phyloP scores from a whole-genome alignment of 371 early-diverging fungal species.

The Catenaria anguillulae region DNA sequence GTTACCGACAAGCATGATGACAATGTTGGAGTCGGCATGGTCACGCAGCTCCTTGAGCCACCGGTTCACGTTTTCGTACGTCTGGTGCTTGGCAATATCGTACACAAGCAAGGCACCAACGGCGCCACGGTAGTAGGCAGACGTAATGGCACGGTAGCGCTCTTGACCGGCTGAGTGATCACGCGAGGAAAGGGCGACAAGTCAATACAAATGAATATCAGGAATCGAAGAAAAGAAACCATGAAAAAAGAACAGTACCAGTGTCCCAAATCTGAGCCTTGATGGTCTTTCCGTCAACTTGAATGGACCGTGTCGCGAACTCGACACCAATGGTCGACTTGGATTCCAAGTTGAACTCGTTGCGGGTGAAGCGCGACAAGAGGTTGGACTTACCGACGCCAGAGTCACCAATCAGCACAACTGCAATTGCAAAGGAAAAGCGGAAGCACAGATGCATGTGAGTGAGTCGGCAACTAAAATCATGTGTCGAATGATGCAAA shows the following conservation, averaged over 20 bases:
- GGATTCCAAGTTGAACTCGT: constrained; percentile 93
- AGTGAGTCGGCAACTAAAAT: too few species aligned
- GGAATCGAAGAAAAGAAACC: too few species aligned
- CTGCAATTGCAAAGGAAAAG: constrained; percentile 23
- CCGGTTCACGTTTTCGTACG: constrained; percentile 87
- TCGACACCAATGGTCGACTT: constrained; percentile 99
- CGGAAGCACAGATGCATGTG: too few species aligned
- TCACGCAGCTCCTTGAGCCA: constrained; percentile 98
- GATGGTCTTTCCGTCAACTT: constrained; percentile 90
- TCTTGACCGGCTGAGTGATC: constrained; percentile 82
- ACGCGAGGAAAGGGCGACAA: too few species aligned
- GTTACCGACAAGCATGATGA: constrained; percentile 98
- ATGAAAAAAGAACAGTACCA: too few species aligned
- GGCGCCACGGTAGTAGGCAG: constrained; percentile 98
- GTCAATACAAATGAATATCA: too few species aligned
- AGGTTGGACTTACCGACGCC: constrained; percentile 99
- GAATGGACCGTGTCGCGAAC: constrained; percentile 95
- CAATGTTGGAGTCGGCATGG: constrained; percentile 94
- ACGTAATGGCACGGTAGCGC: constrained; percentile 75
- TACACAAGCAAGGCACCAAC: constrained; percentile 97
- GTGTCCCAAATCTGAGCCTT: constrained; percentile 99
- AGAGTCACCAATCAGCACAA: constrained; percentile 99
- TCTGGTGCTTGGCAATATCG: constrained; percentile 92
- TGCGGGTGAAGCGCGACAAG: constrained; percentile 90
- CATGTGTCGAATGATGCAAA: too few species aligned